Evolutionary conservation across 257 asterid genomes (phyloP).

Genomic region (Solanum infundibuliforme): DNA sequence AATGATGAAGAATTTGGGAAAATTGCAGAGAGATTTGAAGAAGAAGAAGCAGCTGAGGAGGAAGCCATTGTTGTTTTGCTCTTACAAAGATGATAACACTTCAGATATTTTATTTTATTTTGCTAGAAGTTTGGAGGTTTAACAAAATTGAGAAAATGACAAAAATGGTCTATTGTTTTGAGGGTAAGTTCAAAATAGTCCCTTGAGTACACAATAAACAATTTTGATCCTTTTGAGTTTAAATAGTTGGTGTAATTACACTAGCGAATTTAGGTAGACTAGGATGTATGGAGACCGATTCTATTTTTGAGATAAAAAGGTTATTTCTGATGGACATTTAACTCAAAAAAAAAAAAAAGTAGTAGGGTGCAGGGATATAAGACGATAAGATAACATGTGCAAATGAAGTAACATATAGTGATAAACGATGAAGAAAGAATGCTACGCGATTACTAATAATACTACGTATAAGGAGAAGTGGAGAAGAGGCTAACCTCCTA

Average conservation of each 20-base stretch:
- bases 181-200: not conserved
- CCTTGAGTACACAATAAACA: not conserved
- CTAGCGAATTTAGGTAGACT: not conserved
- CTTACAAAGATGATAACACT: not conserved
- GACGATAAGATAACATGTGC: not conserved
- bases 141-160: not conserved
- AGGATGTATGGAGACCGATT: too few species aligned
- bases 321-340: fast-evolving
- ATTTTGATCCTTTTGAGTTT: not conserved
- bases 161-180: not conserved
- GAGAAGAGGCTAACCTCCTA: not conserved
- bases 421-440: too few species aligned
- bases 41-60: not conserved
- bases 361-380: not conserved
- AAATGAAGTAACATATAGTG: not conserved
- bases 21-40: constrained; percentile 2
- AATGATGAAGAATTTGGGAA: not conserved
- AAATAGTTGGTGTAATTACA: too few species aligned
- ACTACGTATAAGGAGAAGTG: not conserved
- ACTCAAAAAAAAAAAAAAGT: not conserved
- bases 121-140: not conserved
- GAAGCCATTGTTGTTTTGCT: constrained; percentile 3
- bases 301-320: too few species aligned
- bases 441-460: too few species aligned
- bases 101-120: not conserved